Conservation (phyloP, 345 rosid species). For the Luvunga scandens region DNA sequence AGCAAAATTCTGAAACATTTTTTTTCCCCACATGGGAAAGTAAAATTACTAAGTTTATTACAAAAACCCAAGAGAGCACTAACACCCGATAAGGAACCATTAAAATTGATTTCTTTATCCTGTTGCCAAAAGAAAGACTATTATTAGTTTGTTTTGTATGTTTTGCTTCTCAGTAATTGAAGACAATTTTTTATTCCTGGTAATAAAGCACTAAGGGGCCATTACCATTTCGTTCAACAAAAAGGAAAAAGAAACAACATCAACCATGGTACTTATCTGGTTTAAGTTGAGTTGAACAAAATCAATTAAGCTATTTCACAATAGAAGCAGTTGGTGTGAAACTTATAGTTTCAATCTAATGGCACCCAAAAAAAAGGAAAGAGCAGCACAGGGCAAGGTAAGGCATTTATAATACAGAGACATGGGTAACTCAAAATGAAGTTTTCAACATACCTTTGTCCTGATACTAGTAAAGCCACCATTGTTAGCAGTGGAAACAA, state of each 20-base stretch:
- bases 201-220: too few relatives aligned
- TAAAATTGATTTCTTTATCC: background rate
- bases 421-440: conserved; percentile 1
- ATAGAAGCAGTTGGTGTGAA: background rate
- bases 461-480: conserved; percentile 92
- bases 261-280: too few relatives aligned
- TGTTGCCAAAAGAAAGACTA: background rate
- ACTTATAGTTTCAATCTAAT: background rate
- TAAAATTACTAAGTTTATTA: background rate
- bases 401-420: conserved; percentile 4
- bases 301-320: background rate
- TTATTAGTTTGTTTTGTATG: too few relatives aligned
- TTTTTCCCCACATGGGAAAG: conserved; percentile 4
- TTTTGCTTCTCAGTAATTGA: too few relatives aligned
- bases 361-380: background rate
- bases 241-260: background rate
- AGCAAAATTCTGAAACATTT: conserved; percentile 63
- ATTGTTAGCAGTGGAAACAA: conserved; percentile 85
- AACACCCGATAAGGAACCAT: background rate
- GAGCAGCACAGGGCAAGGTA: background rate
- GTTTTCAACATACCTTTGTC: conserved; percentile 55
- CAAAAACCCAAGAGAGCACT: background rate
- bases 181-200: too few relatives aligned
- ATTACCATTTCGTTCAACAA: background rate
- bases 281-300: too few relatives aligned